Conservation (phyloP, 2,329 filamentous ascomycete species). For the Fusarium mundagurra region DNA sequence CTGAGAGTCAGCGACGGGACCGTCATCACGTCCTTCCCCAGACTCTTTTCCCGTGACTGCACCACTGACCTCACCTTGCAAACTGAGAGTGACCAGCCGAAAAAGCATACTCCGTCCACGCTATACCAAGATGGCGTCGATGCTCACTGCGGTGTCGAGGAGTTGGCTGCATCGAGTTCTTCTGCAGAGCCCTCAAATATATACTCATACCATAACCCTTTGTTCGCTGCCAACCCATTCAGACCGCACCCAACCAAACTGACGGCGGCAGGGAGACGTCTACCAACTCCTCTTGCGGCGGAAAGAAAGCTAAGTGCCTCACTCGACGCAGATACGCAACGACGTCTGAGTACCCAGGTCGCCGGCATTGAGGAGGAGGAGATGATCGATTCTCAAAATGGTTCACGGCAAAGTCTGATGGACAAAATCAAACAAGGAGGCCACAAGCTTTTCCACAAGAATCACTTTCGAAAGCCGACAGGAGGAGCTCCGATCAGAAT, state of each 20-base stretch:
- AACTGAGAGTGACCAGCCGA: conserved; percentile 24
- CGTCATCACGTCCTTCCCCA: conserved; percentile 50
- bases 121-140: conserved; percentile 47
- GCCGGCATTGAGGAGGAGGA: conserved; percentile 14
- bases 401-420: conserved; percentile 41
- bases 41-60: conserved; percentile 45
- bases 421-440: conserved; percentile 44
- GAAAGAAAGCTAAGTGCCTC: conserved; percentile 38
- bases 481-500: conserved; percentile 1
- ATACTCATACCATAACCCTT: conserved; percentile 16
- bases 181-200: conserved; percentile 22
- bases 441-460: conserved; percentile 38
- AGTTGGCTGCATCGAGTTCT: conserved; percentile 1
- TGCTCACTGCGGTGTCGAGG: conserved; percentile 38
- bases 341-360: conserved; percentile 41
- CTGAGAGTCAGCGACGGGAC: conserved; percentile 31
- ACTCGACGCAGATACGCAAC: conserved; percentile 38
- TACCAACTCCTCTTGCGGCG: neutral
- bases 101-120: conserved; percentile 3
- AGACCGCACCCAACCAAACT: neutral
- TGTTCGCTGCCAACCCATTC: conserved; percentile 43
- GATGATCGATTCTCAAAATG: conserved; percentile 8
- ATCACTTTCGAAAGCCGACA: conserved; percentile 29
- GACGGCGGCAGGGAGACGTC: neutral
- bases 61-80: conserved; percentile 46